Evolutionary conservation across 2,329 filamentous ascomycete genomes (phyloP).

Genomic region (Mycogone perniciosa): DNA sequence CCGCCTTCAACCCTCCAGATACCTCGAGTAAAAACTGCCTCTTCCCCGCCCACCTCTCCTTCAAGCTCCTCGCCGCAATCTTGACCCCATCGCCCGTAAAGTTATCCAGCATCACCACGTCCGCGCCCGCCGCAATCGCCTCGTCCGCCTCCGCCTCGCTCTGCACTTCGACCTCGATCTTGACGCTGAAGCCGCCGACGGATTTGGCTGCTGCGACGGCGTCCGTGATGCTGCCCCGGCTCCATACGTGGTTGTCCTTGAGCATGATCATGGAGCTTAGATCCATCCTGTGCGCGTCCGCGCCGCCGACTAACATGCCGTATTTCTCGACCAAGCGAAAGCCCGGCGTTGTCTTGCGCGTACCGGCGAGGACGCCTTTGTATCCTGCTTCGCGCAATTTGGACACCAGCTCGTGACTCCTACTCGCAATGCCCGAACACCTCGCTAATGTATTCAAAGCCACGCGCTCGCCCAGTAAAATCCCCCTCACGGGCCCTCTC

Average conservation of each 20-base stretch:
- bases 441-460: conserved; percentile 85
- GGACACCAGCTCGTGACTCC: conserved; percentile 48
- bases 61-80: conserved; percentile 66
- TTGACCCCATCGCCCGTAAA: conserved; percentile 76
- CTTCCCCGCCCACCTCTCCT: conserved; percentile 71
- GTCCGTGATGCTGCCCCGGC: conserved; percentile 75
- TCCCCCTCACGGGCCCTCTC: conserved; percentile 67
- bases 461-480: conserved; percentile 88
- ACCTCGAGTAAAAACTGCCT: conserved; percentile 80
- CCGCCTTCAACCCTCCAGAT: conserved; percentile 78
- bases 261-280: conserved; percentile 95
- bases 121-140: conserved; percentile 83
- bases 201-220: conserved; percentile 79
- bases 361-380: conserved; percentile 80
- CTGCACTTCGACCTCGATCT: conserved; percentile 95
- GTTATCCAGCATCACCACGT: conserved; percentile 97
- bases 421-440: conserved; percentile 85
- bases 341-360: conserved; percentile 92
- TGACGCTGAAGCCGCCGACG: conserved; percentile 82
- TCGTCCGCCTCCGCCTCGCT: conserved; percentile 83
- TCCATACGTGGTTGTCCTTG: conserved; percentile 98
- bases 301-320: conserved; percentile 90
- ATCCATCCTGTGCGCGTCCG: conserved; percentile 87
- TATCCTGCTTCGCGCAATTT: conserved; percentile 63
- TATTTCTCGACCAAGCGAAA: conserved; percentile 97